phyloP scores from a whole-genome alignment of 495 filamentous ascomycete genomes.

The Hypoxylon fragiforme region DNA sequence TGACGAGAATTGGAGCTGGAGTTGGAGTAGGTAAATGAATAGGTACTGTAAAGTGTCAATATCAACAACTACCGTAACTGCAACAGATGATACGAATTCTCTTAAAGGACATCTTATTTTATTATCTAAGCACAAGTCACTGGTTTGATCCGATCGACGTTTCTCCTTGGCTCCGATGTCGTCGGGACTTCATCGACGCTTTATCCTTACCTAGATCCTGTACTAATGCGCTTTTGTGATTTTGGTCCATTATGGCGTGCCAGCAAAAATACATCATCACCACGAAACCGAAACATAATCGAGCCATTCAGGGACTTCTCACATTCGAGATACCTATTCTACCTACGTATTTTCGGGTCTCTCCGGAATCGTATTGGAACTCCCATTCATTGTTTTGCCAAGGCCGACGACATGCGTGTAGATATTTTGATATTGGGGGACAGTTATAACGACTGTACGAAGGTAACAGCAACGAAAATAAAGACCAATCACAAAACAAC shows the following conservation, averaged over 20 bases:
- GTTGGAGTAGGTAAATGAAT: too few species aligned
- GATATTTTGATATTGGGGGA: conserved; percentile 7
- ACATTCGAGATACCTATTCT: not conserved
- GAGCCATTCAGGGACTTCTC: conserved; percentile 2
- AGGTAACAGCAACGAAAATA: not conserved
- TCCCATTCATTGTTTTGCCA: conserved; percentile 9
- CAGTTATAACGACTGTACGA: too few species aligned
- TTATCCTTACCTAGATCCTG: too few species aligned
- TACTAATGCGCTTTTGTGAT: conserved; percentile 17
- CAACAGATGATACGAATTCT: too few species aligned
- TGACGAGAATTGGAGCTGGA: too few species aligned
- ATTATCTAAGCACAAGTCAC: too few species aligned
- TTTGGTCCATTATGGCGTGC: conserved; percentile 29
- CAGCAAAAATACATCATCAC: not conserved
- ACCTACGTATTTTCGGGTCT: conserved; percentile 10
- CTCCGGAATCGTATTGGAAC: conserved; percentile 8
- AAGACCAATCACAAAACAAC: conserved; percentile 7
- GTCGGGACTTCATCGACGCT: conserved; percentile 4
- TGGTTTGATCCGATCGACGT: not conserved
- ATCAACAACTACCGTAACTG: too few species aligned
- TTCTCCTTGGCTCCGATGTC: conserved; percentile 26
- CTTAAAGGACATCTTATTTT: too few species aligned
- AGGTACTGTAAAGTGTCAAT: too few species aligned
- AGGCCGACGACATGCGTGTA: conserved; percentile 26
- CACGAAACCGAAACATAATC: not conserved